Base-by-base conservation (phyloP, 768 basidiomycete species). In the Phaeotremella fagi region DNA sequence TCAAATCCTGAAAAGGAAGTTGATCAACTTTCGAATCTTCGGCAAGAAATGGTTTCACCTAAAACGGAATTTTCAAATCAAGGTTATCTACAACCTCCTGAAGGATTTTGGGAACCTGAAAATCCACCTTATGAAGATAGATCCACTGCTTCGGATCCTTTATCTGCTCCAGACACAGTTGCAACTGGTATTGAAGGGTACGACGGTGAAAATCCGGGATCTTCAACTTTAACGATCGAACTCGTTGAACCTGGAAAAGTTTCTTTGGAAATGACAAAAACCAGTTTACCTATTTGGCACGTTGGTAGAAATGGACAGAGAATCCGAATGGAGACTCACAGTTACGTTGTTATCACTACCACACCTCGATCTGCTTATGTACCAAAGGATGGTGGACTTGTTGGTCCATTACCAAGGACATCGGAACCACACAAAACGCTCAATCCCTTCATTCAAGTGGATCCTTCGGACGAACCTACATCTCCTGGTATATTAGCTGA, bases 41-140 rank as follows among this genome's bases (percentile, higher is more conserved):
- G 38, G 11, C 12, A 6, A 6, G 38, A 22, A 20, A 6, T 41
- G 12, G 38, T 6, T 11, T 41, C 38, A 14, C 12, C 12, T 9
- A 22, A 7, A 41, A 27, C n/a, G n/a, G n/a, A n/a, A n/a, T n/a
- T 26, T 50, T 46, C 7, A 42, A 4, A n/a, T 5, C 37, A 24
- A 46, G 7, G 18, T 27, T 43, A 6, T 3, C 44, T 12, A n/a
- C 49, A 25, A 22, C 43, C 41, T 36, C 61, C 61, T 4, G 56
- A 46, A 20, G 65, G 61, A 9, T 68, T 68, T 35, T 68, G 66
- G 66, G 66, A 68, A 46, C 57, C 62, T 6, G 66, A 68, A 24
- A 29, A 45, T 6, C 51, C 51, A 28, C 59, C 62, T 20, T 64
- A 64, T 28, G 66, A 68, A 23, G 66, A 68, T 29, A 45, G 60